Evolutionary conservation across 139 green algal genomes (phyloP).

Genomic region (Chlamydomonas sphaeroides): DNA sequence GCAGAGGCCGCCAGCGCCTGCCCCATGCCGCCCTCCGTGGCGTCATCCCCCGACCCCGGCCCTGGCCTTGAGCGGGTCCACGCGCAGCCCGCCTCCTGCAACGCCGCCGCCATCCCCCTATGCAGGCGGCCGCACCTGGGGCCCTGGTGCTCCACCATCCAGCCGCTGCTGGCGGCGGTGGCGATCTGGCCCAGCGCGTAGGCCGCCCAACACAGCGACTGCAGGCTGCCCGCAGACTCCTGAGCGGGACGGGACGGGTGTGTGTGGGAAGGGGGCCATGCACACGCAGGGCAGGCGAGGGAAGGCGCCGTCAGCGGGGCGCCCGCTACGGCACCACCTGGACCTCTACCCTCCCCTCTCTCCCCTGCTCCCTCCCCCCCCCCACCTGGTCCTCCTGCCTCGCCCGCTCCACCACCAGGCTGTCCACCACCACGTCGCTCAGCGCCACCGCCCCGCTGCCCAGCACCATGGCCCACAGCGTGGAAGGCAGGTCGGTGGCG

Average conservation of each 20-base stretch:
- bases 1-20: too few species aligned
- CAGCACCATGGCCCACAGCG: slow-evolving; percentile 5
- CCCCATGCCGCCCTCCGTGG: too few species aligned
- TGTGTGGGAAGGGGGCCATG: too few species aligned
- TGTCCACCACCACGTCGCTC: slow-evolving; percentile 96
- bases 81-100: too few species aligned
- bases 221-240: slow-evolving; percentile 78
- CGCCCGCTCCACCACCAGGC: slow-evolving; percentile 89
- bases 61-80: too few species aligned
- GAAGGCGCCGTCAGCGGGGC: too few species aligned
- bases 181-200: slow-evolving; percentile 83
- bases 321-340: too few species aligned
- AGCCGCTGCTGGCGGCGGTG: slow-evolving; percentile 87
- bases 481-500: background rate
- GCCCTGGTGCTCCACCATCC: slow-evolving; percentile 61
- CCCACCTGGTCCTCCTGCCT: slow-evolving; percentile 53
- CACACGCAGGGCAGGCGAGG: too few species aligned
- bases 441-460: slow-evolving; percentile 28
- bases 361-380: background rate
- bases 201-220: slow-evolving; percentile 93
- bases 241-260: background rate
- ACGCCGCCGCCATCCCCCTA: too few species aligned
- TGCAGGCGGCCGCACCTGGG: too few species aligned
- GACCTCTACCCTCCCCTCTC: background rate
- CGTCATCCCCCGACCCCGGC: too few species aligned